Evolutionary conservation across 345 rosid species (phyloP), one percentile per base, ranked within the genome.

Genomic region (Ceriops decandra): DNA sequence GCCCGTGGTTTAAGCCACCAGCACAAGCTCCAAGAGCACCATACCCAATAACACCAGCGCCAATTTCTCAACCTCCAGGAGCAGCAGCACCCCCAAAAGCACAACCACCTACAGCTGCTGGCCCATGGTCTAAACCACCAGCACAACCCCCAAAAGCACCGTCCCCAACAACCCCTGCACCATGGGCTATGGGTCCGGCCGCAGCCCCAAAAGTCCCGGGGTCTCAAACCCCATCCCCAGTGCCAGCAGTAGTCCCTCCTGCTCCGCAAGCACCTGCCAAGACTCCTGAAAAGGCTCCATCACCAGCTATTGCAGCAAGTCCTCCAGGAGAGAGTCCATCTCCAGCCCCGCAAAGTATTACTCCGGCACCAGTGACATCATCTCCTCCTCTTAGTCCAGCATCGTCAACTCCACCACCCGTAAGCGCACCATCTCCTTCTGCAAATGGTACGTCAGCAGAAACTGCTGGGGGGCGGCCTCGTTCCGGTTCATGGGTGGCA

Each of bases 1-100:
- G 35, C 13, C 71, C 67, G 9, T 9, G 17, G 31, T 26, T 27
- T 27, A 30, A 66, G 20, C 57, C 75, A 4, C 47, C 67, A 38
- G 57, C 68, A 11, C 5, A 7, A 0, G n/a, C 51, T 52, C 52
- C 70, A 7, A 19, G 26, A 57, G 20, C 72, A 1, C 70, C 76
- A 0, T 35, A 75, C 0, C 85, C 85, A 16, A 35, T 42, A 1
- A 36, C 73, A 24, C 57, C 30, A 4, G 4, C 51, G 8, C 46
- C 52, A n/a, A 7, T 54, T 33, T 49, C 57, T 56, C 68, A 42
- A 30, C 56, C 67, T 19, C 80, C 79, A 38, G n/a, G 31, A 1
- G n/a, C 63, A 0, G 65, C 51, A 1, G 1, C 36, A 33, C 36
- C 72, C 7, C 81, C 78, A 0, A 57, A 62, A 57, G 10, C 72